Evolutionary conservation across 2,329 filamentous ascomycete species (phyloP).

Genomic region (Alternaria conjuncta): DNA sequence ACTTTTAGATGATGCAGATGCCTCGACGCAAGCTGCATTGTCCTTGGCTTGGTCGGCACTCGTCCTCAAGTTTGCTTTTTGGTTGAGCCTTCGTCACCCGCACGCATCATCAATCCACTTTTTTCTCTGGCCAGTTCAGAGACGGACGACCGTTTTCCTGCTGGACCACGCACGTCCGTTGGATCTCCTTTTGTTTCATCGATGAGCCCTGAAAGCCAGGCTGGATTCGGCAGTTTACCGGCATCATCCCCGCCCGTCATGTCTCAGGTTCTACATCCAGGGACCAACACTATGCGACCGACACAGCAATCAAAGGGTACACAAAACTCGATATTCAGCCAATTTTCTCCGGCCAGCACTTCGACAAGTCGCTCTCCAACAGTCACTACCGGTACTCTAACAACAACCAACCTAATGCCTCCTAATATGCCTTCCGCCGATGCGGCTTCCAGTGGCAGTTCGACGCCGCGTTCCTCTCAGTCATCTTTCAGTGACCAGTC

Average conservation of each 20-base stretch:
- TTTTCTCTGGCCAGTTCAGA: conserved; percentile 5
- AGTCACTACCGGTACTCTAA: neutral
- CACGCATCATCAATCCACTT: neutral
- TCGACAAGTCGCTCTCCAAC: conserved; percentile 4
- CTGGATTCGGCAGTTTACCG: conserved; percentile 19
- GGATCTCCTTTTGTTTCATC: conserved; percentile 15
- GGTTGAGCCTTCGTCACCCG: neutral
- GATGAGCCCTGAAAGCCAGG: conserved; percentile 17
- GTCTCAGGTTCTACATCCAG: conserved; percentile 27
- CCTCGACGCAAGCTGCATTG: conserved; percentile 7
- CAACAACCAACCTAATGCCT: conserved; percentile 6
- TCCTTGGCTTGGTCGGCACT: conserved; percentile 2
- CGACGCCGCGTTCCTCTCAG: conserved; percentile 24
- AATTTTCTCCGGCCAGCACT: conserved; percentile 6
- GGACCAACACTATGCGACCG: conserved; percentile 22
- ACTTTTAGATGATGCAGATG: conserved; percentile 7
- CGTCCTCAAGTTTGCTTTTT: conserved; percentile 1
- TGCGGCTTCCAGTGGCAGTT: conserved; percentile 21
- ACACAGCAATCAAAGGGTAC: conserved; percentile 21
- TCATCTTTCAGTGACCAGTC: conserved; percentile 24
- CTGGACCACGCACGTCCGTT: conserved; percentile 1
- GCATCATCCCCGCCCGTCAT: conserved; percentile 27
- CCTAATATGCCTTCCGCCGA: conserved; percentile 10
- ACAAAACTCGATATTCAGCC: conserved; percentile 20
- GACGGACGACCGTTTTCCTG: neutral